These are phyloP conservation scores for Alliaria petiolata DNA, from an alignment of 345 rosid genomes.

Conservation along the genomic window DNA sequence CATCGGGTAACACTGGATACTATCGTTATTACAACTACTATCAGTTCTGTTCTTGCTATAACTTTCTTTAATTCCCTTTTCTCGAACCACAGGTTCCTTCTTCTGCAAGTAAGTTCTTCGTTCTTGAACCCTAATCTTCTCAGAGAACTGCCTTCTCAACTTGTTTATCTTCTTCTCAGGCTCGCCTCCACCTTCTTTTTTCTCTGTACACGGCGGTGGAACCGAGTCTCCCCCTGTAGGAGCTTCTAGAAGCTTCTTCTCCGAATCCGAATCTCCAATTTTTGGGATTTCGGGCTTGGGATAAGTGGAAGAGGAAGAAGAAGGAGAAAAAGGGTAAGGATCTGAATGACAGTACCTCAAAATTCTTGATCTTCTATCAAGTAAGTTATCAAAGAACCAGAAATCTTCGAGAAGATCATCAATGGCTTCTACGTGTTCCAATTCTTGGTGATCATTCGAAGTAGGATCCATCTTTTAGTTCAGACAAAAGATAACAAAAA, in stretches of 20 bases:
- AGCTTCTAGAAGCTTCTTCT: conserved; percentile 15
- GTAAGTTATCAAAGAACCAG: conserved; percentile 69
- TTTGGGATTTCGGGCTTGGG: not conserved
- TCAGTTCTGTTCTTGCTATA: conserved; percentile 12
- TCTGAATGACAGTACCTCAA: conserved; percentile 58
- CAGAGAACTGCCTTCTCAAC: conserved; percentile 44
- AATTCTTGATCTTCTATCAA: conserved; percentile 38
- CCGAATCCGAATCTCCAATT: conserved; percentile 15
- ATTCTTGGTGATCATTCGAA: conserved; percentile 13
- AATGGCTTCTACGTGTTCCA: conserved; percentile 37
- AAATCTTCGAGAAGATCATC: conserved; percentile 68
- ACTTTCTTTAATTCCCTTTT: conserved; percentile 13
- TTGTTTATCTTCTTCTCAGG: conserved; percentile 21
- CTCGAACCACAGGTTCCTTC: conserved; percentile 15
- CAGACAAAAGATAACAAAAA: conserved; percentile 34
- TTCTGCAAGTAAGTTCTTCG: conserved; percentile 27
- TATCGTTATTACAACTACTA: not conserved
- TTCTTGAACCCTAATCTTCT: conserved; percentile 33
- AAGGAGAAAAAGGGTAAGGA: conserved; percentile 46
- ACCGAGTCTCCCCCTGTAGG: conserved; percentile 2
- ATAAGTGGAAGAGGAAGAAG: conserved; percentile 17
- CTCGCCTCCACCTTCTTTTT: conserved; percentile 27
- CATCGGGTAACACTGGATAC: not conserved
- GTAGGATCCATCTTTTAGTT: conserved; percentile 20
- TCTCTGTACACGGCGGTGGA: conserved; percentile 27